A percentile compares a stretch with the other conserved stretches of the same genome.
phyloP scores from a whole-genome alignment of 805 yeast genomes.

The Debaryomyces castellii region DNA sequence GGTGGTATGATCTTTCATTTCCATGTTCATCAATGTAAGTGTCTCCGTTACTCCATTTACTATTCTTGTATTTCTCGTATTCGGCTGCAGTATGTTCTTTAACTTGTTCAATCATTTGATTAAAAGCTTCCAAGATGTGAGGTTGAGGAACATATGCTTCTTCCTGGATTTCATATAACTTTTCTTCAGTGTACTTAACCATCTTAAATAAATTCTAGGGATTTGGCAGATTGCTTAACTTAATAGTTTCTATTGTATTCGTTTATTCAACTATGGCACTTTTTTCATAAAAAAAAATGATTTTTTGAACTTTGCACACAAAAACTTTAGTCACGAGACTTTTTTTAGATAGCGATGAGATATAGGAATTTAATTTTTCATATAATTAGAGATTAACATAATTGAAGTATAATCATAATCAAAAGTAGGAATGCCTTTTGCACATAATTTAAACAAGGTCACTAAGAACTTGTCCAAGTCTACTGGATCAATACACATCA shows the following conservation, averaged over 20 bases:
- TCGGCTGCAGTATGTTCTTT: conserved; percentile 43
- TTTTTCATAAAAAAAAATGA: neutral
- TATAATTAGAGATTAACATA: neutral
- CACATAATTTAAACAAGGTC: conserved; percentile 65
- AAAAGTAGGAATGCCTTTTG: conserved; percentile 57
- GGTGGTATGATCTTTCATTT: conserved; percentile 43
- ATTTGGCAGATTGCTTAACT: neutral
- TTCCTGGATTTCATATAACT: conserved; percentile 57
- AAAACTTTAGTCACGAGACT: conserved; percentile 1
- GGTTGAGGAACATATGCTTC: conserved; percentile 61
- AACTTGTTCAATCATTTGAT: conserved; percentile 64
- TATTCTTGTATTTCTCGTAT: conserved; percentile 22
- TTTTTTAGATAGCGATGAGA: conserved; percentile 3
- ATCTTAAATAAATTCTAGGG: conserved; percentile 19
- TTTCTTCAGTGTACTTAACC: conserved; percentile 69
- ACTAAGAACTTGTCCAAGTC: conserved; percentile 56
- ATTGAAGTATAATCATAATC: neutral
- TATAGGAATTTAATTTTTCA: neutral
- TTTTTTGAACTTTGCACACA: neutral
- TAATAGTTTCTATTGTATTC: neutral
- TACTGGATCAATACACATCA: conserved; percentile 71
- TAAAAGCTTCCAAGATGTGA: conserved; percentile 63
- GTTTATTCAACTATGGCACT: neutral
- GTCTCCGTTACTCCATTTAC: conserved; percentile 40
- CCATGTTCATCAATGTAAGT: conserved; percentile 47